These are phyloP conservation scores for Colletotrichum abscissum DNA, from an alignment of 2,329 filamentous ascomycete genomes.

Conservation along the genomic window DNA sequence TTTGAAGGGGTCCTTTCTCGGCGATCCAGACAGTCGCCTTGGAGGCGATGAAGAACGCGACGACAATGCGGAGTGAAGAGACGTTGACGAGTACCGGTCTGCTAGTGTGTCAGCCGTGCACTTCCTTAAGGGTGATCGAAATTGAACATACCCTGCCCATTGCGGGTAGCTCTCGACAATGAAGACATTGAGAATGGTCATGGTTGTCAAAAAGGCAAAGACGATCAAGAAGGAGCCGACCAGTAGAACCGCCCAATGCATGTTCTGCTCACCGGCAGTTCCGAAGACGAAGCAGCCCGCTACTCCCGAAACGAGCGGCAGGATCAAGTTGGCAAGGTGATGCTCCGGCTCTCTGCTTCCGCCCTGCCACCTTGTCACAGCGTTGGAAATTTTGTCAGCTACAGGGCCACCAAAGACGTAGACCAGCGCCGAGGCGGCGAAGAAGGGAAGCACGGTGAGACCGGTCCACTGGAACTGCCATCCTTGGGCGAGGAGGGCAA, in stretches of 20 bases:
- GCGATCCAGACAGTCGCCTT: constrained; percentile 42
- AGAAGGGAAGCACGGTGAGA: constrained; percentile 41
- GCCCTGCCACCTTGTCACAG: constrained; percentile 42
- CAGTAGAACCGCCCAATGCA: constrained; percentile 43
- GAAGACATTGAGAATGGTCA: constrained; percentile 45
- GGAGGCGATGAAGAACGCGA: constrained; percentile 44
- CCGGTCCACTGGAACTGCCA: constrained; percentile 45
- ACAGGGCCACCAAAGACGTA: constrained; percentile 43
- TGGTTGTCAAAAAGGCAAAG: constrained; percentile 42
- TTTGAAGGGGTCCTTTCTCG: constrained; percentile 40
- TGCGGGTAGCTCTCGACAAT: constrained; percentile 47
- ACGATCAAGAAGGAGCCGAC: constrained; percentile 42
- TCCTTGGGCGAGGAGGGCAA: constrained; percentile 36
- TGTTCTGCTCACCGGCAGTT: constrained; percentile 39
- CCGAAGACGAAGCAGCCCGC: constrained; percentile 46
- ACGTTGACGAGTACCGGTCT: constrained; percentile 48
- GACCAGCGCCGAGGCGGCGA: constrained; percentile 34
- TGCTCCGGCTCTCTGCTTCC: constrained; percentile 46
- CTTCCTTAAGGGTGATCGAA: accelerated
- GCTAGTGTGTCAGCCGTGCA: background rate
- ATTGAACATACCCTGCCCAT: constrained; percentile 21
- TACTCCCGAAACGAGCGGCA: constrained; percentile 44
- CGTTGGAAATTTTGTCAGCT: constrained; percentile 43
- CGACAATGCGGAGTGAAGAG: constrained; percentile 44
- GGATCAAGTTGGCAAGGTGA: constrained; percentile 44